Conservation (phyloP, 164 flowering plant species). For the Malania oleifera region DNA sequence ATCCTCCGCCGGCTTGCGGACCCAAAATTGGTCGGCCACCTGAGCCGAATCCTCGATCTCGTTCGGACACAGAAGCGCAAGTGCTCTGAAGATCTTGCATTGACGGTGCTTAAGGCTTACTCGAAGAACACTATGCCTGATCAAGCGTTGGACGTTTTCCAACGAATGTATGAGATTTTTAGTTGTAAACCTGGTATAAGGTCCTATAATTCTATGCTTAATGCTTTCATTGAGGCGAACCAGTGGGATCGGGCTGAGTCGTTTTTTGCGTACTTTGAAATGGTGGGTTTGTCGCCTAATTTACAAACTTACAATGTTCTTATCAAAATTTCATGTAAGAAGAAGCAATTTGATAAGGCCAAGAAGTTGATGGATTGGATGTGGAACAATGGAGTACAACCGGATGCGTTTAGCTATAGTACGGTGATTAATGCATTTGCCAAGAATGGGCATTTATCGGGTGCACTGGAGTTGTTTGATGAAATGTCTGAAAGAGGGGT, state of each 20-base stretch:
- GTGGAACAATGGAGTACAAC: neutral
- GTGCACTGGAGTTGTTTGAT: conserved; percentile 7
- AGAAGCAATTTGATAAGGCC: neutral
- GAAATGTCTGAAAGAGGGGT: conserved; percentile 4
- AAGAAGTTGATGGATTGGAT: neutral
- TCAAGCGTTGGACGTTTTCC: neutral
- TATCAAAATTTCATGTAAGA: conserved; percentile 3
- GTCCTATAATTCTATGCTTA: conserved; percentile 1
- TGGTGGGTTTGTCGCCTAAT: neutral
- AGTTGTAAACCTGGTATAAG: neutral
- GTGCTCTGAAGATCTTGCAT: neutral
- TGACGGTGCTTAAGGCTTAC: neutral
- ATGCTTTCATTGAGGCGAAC: neutral
- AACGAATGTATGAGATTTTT: neutral
- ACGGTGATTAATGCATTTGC: conserved; percentile 1
- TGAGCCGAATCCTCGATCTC: neutral
- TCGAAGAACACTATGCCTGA: neutral
- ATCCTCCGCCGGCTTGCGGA: neutral
- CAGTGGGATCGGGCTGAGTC: neutral
- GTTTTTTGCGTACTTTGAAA: neutral
- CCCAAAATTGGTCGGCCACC: neutral
- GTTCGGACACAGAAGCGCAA: neutral
- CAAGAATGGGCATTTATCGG: neutral
- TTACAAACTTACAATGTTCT: conserved; percentile 2
- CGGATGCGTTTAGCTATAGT: conserved; percentile 1